phyloP scores from a whole-genome alignment of 805 yeast species.

The Yarrowia yakushimensis region DNA sequence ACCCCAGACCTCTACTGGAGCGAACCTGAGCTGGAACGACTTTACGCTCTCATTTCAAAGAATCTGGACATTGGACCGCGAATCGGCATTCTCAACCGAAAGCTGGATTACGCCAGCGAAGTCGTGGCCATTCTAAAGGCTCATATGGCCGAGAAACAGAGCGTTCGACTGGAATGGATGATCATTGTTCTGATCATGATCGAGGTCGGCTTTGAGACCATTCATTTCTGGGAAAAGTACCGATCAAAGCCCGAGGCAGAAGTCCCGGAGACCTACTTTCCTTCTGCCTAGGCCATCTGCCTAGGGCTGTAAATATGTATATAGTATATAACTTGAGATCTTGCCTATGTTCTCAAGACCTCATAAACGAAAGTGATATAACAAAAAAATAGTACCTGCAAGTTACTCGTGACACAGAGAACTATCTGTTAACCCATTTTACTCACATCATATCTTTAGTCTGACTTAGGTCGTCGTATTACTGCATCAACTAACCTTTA shows the following conservation, averaged over 20 bases:
- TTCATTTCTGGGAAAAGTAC: conserved; percentile 48
- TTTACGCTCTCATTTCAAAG: conserved; percentile 67
- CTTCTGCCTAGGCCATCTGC: no score
- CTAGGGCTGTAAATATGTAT: neutral
- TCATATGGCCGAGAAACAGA: conserved; percentile 69
- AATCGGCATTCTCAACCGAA: conserved; percentile 73
- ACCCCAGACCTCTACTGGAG: conserved; percentile 94
- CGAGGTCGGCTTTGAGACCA: conserved; percentile 77
- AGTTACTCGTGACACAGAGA: no score
- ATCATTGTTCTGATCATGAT: conserved; percentile 77
- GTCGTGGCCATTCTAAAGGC: conserved; percentile 75
- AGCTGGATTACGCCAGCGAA: conserved; percentile 86
- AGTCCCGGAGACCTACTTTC: neutral
- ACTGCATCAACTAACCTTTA: no score
- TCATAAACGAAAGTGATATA: no score
- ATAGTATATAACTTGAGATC: neutral
- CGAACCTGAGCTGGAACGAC: conserved; percentile 76
- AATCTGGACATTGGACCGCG: conserved; percentile 74
- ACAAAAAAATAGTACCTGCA: no score
- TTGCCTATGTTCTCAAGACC: no score
- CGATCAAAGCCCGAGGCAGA: neutral
- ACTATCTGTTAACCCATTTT: no score
- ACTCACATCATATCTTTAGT: no score
- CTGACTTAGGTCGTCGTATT: no score
- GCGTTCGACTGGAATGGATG: conserved; percentile 81